A percentile compares a stretch with the other conserved stretches of the same genome.
Evolutionary conservation across 306 rosid species (phyloP).

Genomic region (Ochetophila trinervis): DNA sequence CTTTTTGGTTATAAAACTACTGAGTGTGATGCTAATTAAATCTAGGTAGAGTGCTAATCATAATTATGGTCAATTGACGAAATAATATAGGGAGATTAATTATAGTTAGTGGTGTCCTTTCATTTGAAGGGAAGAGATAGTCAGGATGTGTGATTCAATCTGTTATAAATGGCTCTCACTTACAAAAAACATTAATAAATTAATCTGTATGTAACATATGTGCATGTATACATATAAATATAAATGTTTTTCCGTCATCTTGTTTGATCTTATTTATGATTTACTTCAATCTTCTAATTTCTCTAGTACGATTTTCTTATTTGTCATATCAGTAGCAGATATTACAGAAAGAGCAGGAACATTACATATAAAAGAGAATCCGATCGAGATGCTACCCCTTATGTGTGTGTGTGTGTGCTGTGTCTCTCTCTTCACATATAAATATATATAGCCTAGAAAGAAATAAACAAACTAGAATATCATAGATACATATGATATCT

Average conservation of each 20-base stretch:
- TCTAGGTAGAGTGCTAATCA: constrained; percentile 14
- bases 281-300: constrained; percentile 12
- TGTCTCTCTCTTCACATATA: too few relatives aligned
- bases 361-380: neutral
- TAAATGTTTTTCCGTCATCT: neutral
- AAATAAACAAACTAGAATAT: too few relatives aligned
- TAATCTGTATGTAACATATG: neutral
- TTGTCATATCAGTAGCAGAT: constrained; percentile 39
- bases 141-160: neutral
- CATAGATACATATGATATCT: neutral
- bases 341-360: neutral
- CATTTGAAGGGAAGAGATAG: constrained; percentile 25
- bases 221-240: neutral
- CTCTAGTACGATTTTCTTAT: constrained; percentile 33
- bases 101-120: constrained; percentile 57
- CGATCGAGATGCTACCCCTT: neutral
- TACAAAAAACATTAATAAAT: neutral
- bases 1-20: constrained; percentile 22
- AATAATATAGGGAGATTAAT: constrained; percentile 23
- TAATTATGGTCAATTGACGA: constrained; percentile 20
- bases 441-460: too few relatives aligned
- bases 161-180: neutral
- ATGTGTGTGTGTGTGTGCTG: neutral
- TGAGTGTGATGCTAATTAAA: constrained; percentile 16
- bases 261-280: neutral